Base-by-base conservation (phyloP, 345 rosid species). In the Hibiscus mutabilis region DNA sequence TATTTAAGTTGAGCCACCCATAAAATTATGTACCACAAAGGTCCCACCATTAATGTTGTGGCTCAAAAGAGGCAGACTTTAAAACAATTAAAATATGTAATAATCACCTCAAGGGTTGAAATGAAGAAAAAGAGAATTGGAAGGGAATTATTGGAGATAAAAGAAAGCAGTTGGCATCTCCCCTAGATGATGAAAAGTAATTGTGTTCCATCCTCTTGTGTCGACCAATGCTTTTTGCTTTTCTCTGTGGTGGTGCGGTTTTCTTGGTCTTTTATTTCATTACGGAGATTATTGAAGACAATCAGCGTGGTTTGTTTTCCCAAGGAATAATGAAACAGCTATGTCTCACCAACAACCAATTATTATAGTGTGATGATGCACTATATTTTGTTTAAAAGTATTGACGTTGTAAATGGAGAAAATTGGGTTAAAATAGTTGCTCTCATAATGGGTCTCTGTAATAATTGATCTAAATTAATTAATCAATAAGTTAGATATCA, bases 111-210 rank as follows among this genome's bases (percentile, higher is more conserved):
- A 3, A 19, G 42, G 56, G 24, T 22, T 5, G n/a, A 66, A 52
- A 73, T 24, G 40, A 11, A 42, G 16, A 68, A 46, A 13, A 6
- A 44, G 51, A 56, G 44, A 31, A 3, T 1, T 31, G n/a, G 2
- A 24, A 51, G 42, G 42, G 68, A 71, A 80, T 80, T 71, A 77
- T 77, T 68, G 78, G 59, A 75, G 68, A 76, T 67, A 67, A 53
- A 71, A 51, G 56, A 56, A 62, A 51, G n/a, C 19, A 71, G 68
- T 61, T 16, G 66, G 75, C 75, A 68, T 69, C 77, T 60, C 51
- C 56, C 57, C 40, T 19, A 2, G 27, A 21, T 47, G 37, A 19
- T 47, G 15, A 31, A 9, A 49, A 19, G 70, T 59, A n/a, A 35
- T 35, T 47, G 55, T 44, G 61, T 37, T 66, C 72, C 72, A 77